Percentiles rank a stretch among this genome's conserved stretches.
Evolutionary conservation across 306 rosid species (phyloP).

Genomic region (Crataegus laevigata): DNA sequence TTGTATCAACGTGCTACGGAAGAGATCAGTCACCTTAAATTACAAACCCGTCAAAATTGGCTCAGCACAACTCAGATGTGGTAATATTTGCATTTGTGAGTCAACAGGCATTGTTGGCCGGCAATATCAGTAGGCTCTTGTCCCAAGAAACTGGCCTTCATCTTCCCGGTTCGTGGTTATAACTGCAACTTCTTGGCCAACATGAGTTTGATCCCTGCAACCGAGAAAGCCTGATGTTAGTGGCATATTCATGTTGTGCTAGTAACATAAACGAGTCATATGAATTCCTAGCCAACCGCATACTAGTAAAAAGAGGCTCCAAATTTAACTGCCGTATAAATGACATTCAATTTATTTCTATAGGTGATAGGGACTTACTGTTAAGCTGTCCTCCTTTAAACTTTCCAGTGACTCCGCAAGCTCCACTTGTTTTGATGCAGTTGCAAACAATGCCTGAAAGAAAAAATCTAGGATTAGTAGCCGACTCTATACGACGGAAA

Average conservation of each 20-base stretch:
- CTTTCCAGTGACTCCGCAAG: slow-evolving; percentile 85
- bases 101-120: slow-evolving; percentile 21
- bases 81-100: slow-evolving; percentile 18
- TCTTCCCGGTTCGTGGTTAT: slow-evolving; percentile 30
- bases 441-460: slow-evolving; percentile 67
- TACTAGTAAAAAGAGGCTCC: neutral
- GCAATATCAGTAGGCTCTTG: slow-evolving; percentile 18
- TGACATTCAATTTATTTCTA: neutral
- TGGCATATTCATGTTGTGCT: slow-evolving; percentile 2
- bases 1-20: neutral
- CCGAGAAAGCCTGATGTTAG: slow-evolving; percentile 16
- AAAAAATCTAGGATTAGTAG: neutral
- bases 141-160: slow-evolving; percentile 22
- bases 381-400: slow-evolving; percentile 41
- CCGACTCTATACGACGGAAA: neutral
- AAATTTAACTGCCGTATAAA: neutral
- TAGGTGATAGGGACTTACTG: slow-evolving; percentile 45
- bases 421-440: slow-evolving; percentile 89
- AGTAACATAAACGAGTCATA: neutral
- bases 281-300: neutral
- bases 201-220: slow-evolving; percentile 63
- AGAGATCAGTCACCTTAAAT: slow-evolving; percentile 32
- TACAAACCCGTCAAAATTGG: slow-evolving; percentile 13
- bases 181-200: slow-evolving; percentile 63
- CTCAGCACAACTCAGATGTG: slow-evolving; percentile 19